Conservation (phyloP, 2,329 filamentous ascomycete genomes). For the Hymenoscyphus albidus region DNA sequence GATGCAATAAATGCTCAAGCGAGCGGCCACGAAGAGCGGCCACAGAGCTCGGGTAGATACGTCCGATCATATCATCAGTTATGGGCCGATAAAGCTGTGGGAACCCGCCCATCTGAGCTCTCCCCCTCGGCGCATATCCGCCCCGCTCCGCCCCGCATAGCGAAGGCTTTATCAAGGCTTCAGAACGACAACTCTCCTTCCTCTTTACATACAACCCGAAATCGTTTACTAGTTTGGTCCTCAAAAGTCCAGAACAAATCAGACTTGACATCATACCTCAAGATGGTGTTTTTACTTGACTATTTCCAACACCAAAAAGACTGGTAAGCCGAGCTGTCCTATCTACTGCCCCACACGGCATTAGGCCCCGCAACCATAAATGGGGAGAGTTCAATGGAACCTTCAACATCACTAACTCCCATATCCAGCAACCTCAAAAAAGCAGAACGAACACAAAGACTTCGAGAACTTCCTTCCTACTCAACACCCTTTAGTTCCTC, state of each 20-base stretch:
- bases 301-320: constrained; percentile 35
- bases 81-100: not conserved
- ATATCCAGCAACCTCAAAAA: constrained; percentile 70
- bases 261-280: constrained; percentile 12
- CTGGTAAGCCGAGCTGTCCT: constrained; percentile 25
- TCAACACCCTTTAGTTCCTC: constrained; percentile 57
- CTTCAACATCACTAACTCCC: constrained; percentile 30
- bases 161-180: constrained; percentile 2
- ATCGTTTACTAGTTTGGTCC: not conserved
- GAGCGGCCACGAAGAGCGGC: not conserved
- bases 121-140: no score
- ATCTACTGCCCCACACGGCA: constrained; percentile 4
- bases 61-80: not conserved
- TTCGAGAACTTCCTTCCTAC: constrained; percentile 64
- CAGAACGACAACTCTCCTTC: not conserved
- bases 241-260: not conserved
- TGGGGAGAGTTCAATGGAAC: not conserved
- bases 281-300: constrained; percentile 34
- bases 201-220: not conserved
- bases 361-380: constrained; percentile 4
- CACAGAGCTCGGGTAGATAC: not conserved
- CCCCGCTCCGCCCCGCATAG: not conserved
- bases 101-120: no score
- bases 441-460: constrained; percentile 65
- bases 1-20: no score